Base-by-base conservation (phyloP, 192 early-diverging fungal species). In the Podila clonocystis region DNA sequence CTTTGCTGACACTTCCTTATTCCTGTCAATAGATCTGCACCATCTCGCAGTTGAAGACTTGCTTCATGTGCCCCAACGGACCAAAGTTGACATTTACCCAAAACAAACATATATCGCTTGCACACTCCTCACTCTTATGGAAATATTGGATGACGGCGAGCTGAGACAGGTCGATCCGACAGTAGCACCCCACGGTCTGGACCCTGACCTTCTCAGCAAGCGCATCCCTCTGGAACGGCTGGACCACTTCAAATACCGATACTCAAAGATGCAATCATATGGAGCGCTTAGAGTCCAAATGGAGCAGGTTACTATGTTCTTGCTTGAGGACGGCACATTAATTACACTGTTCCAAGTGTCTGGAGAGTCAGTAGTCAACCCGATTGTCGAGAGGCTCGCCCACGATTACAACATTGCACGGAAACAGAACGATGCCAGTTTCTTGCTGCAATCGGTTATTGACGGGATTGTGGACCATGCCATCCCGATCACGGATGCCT, bases 391-490 rank as follows among this genome's bases (percentile, higher is more conserved):
- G 52, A 72, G 85, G 24, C 66, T 85, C 20, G 62, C 62, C 4
- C 72, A 83, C 24, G 41, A 70, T 13, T 74, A 41, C 26, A 75
- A 82, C 4, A 63, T 83, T 8, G 58, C 83, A 2, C 59, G 85
- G 12, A 77, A 82, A 31, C 24, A 74, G 2, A 62, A 73, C 36
- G 85, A 87, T 50, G 82, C 75, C 22, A 83, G 75, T 20, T 83
- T 87, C 52, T 38, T 87, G 13, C 49, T 87, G 34, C 79, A 87
- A 45, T 70, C 84, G n/a, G 63, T 87, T 24, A 85, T 87, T 33
- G 85, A 87, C 60, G 75, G 74, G 4, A 85, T 87, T 64, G 85
- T 87, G 0, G 85, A 85, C 49, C 79, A 78, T 74, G 74, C 85
- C 12, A 75, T 86, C 13, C 85, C 85, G 5, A 86, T 86, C 58